Conservation (phyloP, 192 early-diverging fungal species). For the Gaertneriomyces semiglobifer region DNA sequence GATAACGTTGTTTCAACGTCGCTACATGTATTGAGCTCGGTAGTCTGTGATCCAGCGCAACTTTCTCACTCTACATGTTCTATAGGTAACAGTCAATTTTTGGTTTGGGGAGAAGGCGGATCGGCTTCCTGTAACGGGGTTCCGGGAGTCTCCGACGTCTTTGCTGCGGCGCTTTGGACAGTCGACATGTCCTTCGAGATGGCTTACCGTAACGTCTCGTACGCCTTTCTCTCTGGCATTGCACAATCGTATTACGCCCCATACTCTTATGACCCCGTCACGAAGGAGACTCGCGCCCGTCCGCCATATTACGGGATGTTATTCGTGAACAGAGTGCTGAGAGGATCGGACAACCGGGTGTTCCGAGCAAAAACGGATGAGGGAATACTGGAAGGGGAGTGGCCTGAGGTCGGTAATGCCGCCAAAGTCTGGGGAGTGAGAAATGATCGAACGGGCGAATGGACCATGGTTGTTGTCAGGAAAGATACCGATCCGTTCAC, state of each 20-base stretch:
- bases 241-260: constrained; percentile 24
- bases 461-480: constrained; percentile 7
- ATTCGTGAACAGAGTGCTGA: constrained; percentile 15
- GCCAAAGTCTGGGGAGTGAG: constrained; percentile 20
- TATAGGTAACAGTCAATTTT: constrained; percentile 11
- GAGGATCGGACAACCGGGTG: constrained; percentile 1
- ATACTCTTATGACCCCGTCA: constrained; percentile 6
- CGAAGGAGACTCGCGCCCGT: neutral
- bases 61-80: neutral
- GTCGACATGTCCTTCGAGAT: constrained; percentile 23
- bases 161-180: constrained; percentile 22
- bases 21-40: too few relatives aligned
- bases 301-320: constrained; percentile 25
- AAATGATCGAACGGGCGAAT: constrained; percentile 5
- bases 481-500: constrained; percentile 2
- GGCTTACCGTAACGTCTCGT: constrained; percentile 16
- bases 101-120: constrained; percentile 30
- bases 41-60: too few relatives aligned
- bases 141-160: constrained; percentile 13
- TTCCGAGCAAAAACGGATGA: constrained; percentile 17
- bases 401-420: constrained; percentile 15
- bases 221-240: constrained; percentile 18
- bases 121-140: constrained; percentile 19
- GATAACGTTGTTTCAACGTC: neutral
- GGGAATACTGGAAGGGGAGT: constrained; percentile 3